These are phyloP conservation scores for Colletotrichum sp. DNA, from an alignment of 2,329 filamentous ascomycete species.

Conservation along the genomic window DNA sequence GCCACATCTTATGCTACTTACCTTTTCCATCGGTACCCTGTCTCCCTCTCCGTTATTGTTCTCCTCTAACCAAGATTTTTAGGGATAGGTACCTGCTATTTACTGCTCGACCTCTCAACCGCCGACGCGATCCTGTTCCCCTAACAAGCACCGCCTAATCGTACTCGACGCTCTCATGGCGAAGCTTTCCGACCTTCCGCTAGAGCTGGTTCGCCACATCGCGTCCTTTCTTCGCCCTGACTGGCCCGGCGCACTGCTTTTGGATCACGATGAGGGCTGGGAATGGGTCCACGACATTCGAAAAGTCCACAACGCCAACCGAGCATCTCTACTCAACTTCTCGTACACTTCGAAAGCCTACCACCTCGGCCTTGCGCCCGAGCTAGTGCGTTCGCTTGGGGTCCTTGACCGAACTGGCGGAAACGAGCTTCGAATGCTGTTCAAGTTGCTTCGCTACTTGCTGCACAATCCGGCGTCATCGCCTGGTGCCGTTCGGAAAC, in stretches of 20 bases:
- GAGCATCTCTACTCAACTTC: background rate
- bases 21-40: background rate
- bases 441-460: background rate
- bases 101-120: background rate
- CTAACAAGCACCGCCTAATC: rapidly evolving
- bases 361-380: background rate
- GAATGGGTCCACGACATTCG: background rate
- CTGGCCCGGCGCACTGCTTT: background rate
- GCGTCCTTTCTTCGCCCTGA: background rate
- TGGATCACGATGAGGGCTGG: background rate
- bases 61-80: background rate
- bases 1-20: rapidly evolving
- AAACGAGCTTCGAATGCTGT: background rate
- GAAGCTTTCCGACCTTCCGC: background rate
- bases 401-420: background rate
- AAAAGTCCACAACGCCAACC: background rate
- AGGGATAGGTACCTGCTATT: rapidly evolving
- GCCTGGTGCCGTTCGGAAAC: background rate
- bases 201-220: background rate
- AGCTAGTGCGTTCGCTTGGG: background rate
- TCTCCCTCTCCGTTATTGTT: background rate
- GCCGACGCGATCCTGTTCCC: rapidly evolving
- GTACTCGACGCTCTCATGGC: background rate
- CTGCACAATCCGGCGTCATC: background rate
- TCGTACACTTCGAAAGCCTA: background rate